These are phyloP conservation scores for Monosporascus sp. DNA, from an alignment of 2,329 filamentous ascomycete species.

Conservation along the genomic window DNA sequence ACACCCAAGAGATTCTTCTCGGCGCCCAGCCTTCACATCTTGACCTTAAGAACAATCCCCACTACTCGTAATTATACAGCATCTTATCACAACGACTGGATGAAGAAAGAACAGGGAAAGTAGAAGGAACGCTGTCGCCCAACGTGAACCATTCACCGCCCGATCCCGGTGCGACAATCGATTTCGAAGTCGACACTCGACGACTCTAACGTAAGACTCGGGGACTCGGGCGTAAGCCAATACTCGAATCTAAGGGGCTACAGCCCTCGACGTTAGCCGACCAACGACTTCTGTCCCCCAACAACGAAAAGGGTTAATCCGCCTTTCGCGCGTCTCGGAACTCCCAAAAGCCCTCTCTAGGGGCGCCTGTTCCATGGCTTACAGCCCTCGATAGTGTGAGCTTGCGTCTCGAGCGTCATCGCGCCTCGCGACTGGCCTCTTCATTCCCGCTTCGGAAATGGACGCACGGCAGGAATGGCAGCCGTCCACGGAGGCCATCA, in stretches of 20 bases:
- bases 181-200: not conserved
- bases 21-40: slow-evolving; percentile 34
- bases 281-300: too few relatives aligned
- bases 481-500: slow-evolving; percentile 22
- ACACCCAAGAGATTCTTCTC: slow-evolving; percentile 28
- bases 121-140: not conserved
- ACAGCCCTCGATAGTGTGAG: slow-evolving; percentile 21
- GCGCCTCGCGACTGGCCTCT: slow-evolving; percentile 21
- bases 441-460: slow-evolving; percentile 16
- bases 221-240: not conserved
- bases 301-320: not conserved
- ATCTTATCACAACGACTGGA: slow-evolving; percentile 4
- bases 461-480: slow-evolving; percentile 16
- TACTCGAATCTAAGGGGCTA: not conserved
- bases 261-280: not conserved
- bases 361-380: slow-evolving; percentile 30
- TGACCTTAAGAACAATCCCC: slow-evolving; percentile 14
- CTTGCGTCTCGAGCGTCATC: slow-evolving; percentile 17
- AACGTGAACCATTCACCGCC: too few relatives aligned
- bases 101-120: not conserved
- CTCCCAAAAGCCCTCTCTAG: slow-evolving; percentile 12
- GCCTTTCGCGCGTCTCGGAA: slow-evolving; percentile 8
- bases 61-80: slow-evolving; percentile 5
- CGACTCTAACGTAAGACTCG: not conserved
- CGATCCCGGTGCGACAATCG: too few relatives aligned